phyloP scores from a whole-genome alignment of 2,329 filamentous ascomycete species.

The Ascosphaera aggregata region DNA sequence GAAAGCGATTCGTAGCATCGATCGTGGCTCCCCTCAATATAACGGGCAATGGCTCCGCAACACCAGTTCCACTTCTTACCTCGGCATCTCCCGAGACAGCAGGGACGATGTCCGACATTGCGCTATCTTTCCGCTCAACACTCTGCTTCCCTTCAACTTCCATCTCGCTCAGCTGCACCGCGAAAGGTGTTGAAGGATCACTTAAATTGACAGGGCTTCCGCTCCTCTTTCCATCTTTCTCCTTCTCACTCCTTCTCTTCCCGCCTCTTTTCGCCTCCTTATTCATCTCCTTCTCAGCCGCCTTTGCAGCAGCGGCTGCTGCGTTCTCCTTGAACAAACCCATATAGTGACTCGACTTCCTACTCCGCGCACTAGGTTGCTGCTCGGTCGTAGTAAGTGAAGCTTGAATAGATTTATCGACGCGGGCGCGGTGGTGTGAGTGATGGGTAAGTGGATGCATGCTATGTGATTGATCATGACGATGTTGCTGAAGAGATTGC shows the following conservation, averaged over 20 bases:
- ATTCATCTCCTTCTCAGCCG: neutral
- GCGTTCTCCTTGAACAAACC: conserved; percentile 42
- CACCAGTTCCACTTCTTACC: neutral
- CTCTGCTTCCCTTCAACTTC: too few species aligned
- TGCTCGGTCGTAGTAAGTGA: conserved; percentile 34
- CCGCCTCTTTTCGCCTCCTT: conserved; percentile 17
- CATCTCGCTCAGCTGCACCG: neutral
- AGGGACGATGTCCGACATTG: neutral
- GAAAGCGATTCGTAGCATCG: neutral
- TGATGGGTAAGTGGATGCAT: conserved; percentile 13
- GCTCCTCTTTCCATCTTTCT: neutral
- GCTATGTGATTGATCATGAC: conserved; percentile 6
- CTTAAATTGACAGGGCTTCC: neutral
- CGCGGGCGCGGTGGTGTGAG: conserved; percentile 21
- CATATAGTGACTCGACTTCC: conserved; percentile 42
- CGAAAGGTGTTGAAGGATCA: neutral
- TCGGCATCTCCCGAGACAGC: neutral
- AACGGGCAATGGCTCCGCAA: neutral
- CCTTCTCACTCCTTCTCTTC: conserved; percentile 19
- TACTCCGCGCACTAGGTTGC: conserved; percentile 31
- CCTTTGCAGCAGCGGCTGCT: conserved; percentile 26
- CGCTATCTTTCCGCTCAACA: too few species aligned
- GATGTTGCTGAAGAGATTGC: conserved; percentile 1
- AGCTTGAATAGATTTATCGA: conserved; percentile 41
- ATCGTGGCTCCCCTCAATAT: neutral